Evolutionary conservation across 177 flowering plant genomes (phyloP).

Genomic region (Telopea speciosissima): DNA sequence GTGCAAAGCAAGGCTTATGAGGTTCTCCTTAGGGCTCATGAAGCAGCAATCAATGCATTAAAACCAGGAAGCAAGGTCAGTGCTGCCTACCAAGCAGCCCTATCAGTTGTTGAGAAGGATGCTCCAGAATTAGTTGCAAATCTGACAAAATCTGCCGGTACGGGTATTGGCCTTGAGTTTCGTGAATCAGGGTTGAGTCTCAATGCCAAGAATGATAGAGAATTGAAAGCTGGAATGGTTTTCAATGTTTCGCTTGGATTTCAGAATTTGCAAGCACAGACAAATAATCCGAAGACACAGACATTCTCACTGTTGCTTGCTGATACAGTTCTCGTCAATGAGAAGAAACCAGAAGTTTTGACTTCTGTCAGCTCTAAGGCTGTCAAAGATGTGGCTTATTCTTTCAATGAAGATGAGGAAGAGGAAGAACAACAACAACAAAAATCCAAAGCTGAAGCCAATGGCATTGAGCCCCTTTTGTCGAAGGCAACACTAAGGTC

Average conservation of each 20-base stretch:
- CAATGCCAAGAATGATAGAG: constrained; percentile 57
- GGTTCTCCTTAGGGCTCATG: constrained; percentile 77
- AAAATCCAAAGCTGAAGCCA: constrained; percentile 20
- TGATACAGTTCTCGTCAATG: constrained; percentile 57
- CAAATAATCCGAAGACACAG: constrained; percentile 42
- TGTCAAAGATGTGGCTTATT: constrained; percentile 67
- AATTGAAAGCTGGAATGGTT: constrained; percentile 61
- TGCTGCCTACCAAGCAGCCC: constrained; percentile 58
- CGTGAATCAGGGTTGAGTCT: constrained; percentile 65
- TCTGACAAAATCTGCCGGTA: constrained; percentile 77
- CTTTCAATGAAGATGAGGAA: constrained; percentile 67
- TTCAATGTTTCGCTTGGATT: constrained; percentile 81
- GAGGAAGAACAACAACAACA: constrained; percentile 32
- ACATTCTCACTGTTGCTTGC: constrained; percentile 62
- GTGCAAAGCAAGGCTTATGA: constrained; percentile 72
- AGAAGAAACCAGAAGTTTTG: constrained; percentile 37
- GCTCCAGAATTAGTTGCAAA: constrained; percentile 54
- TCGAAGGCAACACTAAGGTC: constrained; percentile 68
- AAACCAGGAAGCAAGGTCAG: constrained; percentile 57
- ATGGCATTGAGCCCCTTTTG: constrained; percentile 16
- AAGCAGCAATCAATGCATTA: constrained; percentile 58
- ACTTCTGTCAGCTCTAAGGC: constrained; percentile 52
- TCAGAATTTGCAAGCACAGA: constrained; percentile 50
- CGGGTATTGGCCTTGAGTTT: constrained; percentile 81
- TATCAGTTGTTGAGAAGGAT: constrained; percentile 49